Evolutionary conservation across 495 filamentous ascomycete species (phyloP).

Genomic region (Daldinia concentrica): DNA sequence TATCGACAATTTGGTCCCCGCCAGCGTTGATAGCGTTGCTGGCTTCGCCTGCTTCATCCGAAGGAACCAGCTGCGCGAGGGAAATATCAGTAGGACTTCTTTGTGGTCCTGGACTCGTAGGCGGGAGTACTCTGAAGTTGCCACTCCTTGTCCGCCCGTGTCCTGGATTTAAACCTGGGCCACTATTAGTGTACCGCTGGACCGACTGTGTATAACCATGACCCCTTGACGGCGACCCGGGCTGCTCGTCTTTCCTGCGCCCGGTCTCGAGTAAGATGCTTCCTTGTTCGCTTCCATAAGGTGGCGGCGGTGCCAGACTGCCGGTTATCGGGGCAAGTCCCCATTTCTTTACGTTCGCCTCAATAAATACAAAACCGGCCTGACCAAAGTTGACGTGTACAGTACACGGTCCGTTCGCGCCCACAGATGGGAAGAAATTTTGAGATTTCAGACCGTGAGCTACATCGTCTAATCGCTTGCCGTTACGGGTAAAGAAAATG

Average conservation of each 20-base stretch:
- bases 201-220: constrained; percentile 57
- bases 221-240: constrained; percentile 63
- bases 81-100: constrained; percentile 97
- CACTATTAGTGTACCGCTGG: constrained; percentile 49
- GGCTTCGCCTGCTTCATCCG: constrained; percentile 80
- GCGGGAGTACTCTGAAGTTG: constrained; percentile 70
- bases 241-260: constrained; percentile 67
- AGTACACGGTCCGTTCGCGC: constrained; percentile 89
- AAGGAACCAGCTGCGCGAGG: constrained; percentile 75
- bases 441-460: constrained; percentile 92
- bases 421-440: constrained; percentile 96
- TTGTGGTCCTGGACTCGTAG: constrained; percentile 87
- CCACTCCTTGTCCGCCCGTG: constrained; percentile 66
- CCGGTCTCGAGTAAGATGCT: constrained; percentile 93
- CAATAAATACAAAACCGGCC: constrained; percentile 97
- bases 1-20: constrained; percentile 49
- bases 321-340: constrained; percentile 95
- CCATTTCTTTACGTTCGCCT: constrained; percentile 99
- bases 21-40: constrained; percentile 62
- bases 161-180: constrained; percentile 49
- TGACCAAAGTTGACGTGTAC: constrained; percentile 98
- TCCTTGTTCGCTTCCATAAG: constrained; percentile 95
- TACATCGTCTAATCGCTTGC: constrained; percentile 95
- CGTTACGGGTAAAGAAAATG: constrained; percentile 97
- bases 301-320: constrained; percentile 91